Percentiles rank a stretch among this genome's conserved stretches.
Conservation (phyloP, 2,329 filamentous ascomycete genomes). For the Epichloe elymi region DNA sequence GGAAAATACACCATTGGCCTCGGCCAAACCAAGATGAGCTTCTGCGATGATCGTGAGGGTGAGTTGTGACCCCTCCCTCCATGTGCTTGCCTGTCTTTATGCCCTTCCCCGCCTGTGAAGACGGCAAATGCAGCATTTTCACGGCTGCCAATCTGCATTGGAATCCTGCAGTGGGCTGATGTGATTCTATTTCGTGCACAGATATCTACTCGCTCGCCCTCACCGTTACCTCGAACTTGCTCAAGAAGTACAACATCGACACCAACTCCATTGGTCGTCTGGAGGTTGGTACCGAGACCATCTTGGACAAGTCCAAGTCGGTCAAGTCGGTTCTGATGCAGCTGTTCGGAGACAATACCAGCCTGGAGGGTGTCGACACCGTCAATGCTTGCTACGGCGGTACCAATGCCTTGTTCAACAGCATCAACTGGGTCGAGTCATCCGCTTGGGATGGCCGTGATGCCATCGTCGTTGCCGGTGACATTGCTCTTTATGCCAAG, state of each 20-base stretch:
- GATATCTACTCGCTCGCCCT: constrained; percentile 82
- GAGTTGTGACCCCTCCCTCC: constrained; percentile 18
- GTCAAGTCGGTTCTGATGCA: constrained; percentile 85
- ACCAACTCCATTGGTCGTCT: constrained; percentile 64
- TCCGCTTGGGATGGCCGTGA: constrained; percentile 77
- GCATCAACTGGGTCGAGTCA: constrained; percentile 75
- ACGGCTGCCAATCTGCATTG: not conserved
- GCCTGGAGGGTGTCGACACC: constrained; percentile 71
- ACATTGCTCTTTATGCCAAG: constrained; percentile 79
- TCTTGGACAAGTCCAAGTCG: constrained; percentile 82
- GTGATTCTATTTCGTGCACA: constrained; percentile 20
- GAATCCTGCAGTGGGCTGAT: not conserved
- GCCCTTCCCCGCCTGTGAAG: not conserved
- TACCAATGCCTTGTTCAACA: constrained; percentile 75
- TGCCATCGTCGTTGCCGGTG: constrained; percentile 66
- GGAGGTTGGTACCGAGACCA: constrained; percentile 76
- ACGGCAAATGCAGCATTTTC: not conserved
- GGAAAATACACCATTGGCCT: constrained; percentile 89
- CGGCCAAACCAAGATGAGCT: constrained; percentile 84
- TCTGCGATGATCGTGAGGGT: constrained; percentile 85
- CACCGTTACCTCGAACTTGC: constrained; percentile 62
- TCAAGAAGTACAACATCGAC: constrained; percentile 76
- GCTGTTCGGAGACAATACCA: constrained; percentile 72
- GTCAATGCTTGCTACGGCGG: constrained; percentile 80
- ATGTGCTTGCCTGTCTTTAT: constrained; percentile 4